Percentiles rank a stretch among this genome's conserved stretches.
These are phyloP conservation scores for Pseudocercospora cruenta DNA, from an alignment of 2,329 filamentous ascomycete species.

Conservation along the genomic window DNA sequence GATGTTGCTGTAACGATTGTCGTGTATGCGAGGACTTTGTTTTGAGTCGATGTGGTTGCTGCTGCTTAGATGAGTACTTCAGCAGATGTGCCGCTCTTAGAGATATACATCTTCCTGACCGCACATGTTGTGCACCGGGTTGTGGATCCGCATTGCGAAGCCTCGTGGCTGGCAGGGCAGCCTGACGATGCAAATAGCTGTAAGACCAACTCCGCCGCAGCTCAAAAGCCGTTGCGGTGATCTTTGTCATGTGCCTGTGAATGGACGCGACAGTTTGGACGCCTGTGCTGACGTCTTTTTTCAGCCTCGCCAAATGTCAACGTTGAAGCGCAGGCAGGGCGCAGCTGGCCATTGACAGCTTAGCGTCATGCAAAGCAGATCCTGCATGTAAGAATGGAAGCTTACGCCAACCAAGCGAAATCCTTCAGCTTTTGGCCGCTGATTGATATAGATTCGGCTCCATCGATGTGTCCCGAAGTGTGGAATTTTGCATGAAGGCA, in stretches of 20 bases:
- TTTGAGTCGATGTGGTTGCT: not conserved
- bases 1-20: not conserved
- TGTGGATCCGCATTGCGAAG: conserved; percentile 4
- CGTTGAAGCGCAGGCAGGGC: not conserved
- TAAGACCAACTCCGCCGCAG: conserved; percentile 5
- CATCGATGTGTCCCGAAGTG: not conserved
- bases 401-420: not conserved
- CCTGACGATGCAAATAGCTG: conserved; percentile 1
- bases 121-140: not conserved
- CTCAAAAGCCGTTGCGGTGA: not conserved
- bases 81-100: not conserved
- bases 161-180: conserved; percentile 1
- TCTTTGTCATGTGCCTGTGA: conserved; percentile 1
- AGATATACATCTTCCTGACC: not conserved
- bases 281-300: not conserved
- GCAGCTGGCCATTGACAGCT: not conserved
- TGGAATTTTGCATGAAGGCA: not conserved
- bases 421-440: not conserved
- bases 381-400: not conserved
- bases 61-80: not conserved
- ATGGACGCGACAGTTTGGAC: not conserved
- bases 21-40: not conserved
- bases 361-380: not conserved
- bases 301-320: not conserved
- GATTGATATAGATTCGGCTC: not conserved